Percentiles rank a stretch among this genome's conserved stretches.
Conservation (phyloP, 805 yeast species). For the Kodamaea neixiangensis region DNA sequence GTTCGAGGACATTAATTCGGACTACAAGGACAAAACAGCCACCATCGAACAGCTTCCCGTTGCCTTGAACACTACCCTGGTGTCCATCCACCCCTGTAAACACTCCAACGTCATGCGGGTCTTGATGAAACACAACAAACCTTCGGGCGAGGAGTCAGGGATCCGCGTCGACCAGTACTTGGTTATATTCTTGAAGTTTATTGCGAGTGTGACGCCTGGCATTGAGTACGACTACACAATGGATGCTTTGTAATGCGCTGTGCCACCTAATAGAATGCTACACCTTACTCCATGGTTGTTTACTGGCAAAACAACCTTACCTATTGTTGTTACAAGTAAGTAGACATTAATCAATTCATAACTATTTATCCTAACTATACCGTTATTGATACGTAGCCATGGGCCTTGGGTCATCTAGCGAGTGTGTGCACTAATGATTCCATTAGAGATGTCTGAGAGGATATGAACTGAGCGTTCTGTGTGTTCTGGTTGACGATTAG, state of each 20-base stretch:
- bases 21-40: constrained; percentile 93
- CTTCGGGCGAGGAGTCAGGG: constrained; percentile 15
- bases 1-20: constrained; percentile 93
- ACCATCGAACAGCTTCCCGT: constrained; percentile 94
- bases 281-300: too few relatives aligned
- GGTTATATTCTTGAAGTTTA: constrained; percentile 86
- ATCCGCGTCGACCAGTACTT: constrained; percentile 90
- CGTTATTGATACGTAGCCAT: background rate
- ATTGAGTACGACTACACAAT: constrained; percentile 98
- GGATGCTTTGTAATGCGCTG: constrained; percentile 69
- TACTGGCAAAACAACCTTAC: too few relatives aligned
- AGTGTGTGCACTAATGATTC: too few relatives aligned
- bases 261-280: too few relatives aligned
- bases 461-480: too few relatives aligned
- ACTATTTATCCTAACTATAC: background rate
- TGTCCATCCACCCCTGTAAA: constrained; percentile 94
- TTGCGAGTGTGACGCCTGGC: constrained; percentile 96
- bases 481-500: too few relatives aligned
- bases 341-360: background rate
- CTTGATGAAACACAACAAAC: constrained; percentile 68
- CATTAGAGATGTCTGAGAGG: too few relatives aligned
- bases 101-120: constrained; percentile 95
- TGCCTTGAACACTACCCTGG: constrained; percentile 68
- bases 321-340: background rate
- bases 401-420: background rate